phyloP scores from a whole-genome alignment of 192 early-diverging fungal genomes.

The Backusella liffmaniae region DNA sequence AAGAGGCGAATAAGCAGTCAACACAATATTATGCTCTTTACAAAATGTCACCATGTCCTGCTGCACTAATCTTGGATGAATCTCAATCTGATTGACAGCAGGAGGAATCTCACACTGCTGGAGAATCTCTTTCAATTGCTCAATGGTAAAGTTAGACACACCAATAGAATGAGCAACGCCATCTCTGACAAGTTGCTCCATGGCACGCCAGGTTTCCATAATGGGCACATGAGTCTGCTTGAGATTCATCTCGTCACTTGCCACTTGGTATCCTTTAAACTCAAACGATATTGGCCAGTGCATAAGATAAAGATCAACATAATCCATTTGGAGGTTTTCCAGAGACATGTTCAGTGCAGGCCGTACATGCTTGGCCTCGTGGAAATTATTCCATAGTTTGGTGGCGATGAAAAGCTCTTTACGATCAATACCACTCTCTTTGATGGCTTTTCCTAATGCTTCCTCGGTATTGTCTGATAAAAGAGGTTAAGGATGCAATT shows the following conservation, averaged over 20 bases:
- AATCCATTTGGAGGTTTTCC: constrained; percentile 64
- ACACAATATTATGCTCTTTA: constrained; percentile 52
- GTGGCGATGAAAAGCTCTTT: constrained; percentile 67
- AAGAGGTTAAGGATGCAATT: not conserved
- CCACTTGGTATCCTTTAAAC: constrained; percentile 28
- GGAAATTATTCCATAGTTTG: constrained; percentile 45
- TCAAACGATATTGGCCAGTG: constrained; percentile 79
- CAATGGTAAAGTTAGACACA: constrained; percentile 71
- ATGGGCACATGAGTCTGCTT: constrained; percentile 42
- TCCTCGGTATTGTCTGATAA: constrained; percentile 57
- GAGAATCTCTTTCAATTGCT: constrained; percentile 60
- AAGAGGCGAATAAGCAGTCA: constrained; percentile 75
- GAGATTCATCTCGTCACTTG: constrained; percentile 17
- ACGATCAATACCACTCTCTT: constrained; percentile 48
- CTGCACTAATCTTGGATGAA: constrained; percentile 56
- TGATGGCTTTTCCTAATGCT: constrained; percentile 67
- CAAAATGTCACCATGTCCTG: constrained; percentile 62
- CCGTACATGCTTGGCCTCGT: constrained; percentile 63
- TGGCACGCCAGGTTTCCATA: constrained; percentile 67
- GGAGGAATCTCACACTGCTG: constrained; percentile 61
- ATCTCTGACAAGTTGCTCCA: constrained; percentile 66
- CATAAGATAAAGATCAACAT: constrained; percentile 83
- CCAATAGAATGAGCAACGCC: constrained; percentile 71
- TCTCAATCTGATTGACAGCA: constrained; percentile 64
- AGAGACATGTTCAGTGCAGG: constrained; percentile 64